Evolutionary conservation across 495 filamentous ascomycete genomes (phyloP).

Genomic region (Corynascus novoguineensis): DNA sequence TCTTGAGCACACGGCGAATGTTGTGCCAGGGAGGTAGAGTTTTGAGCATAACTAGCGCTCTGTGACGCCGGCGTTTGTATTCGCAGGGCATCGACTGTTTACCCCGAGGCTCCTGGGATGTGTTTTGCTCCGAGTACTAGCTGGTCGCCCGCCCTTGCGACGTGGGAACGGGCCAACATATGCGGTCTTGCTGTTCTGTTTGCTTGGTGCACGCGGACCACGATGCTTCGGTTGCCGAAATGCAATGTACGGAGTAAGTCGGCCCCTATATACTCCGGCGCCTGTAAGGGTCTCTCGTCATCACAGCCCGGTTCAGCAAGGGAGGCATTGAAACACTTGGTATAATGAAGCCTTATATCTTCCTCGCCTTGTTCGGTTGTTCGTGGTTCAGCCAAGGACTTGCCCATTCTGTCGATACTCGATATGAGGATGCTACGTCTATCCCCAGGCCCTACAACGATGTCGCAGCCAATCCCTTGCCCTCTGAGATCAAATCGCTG

Average conservation of each 20-base stretch:
- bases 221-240: background rate
- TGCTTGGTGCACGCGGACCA: background rate
- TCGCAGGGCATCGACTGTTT: background rate
- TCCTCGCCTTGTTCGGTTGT: background rate
- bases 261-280: background rate
- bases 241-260: background rate
- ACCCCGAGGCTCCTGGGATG: background rate
- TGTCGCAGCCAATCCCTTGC: background rate
- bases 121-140: background rate
- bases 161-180: background rate
- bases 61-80: background rate
- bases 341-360: conserved; percentile 1
- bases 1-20: background rate
- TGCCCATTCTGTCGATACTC: background rate
- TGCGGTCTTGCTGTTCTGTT: background rate
- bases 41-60: background rate
- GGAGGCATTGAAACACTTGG: background rate
- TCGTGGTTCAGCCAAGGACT: background rate
- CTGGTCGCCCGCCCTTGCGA: background rate
- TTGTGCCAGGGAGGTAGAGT: background rate
- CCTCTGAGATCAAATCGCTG: background rate
- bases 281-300: background rate
- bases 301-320: background rate
- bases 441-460: background rate
- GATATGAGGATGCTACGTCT: background rate